These are phyloP conservation scores for Auricularia sp. DNA, from an alignment of 768 basidiomycete species.

Conservation along the genomic window DNA sequence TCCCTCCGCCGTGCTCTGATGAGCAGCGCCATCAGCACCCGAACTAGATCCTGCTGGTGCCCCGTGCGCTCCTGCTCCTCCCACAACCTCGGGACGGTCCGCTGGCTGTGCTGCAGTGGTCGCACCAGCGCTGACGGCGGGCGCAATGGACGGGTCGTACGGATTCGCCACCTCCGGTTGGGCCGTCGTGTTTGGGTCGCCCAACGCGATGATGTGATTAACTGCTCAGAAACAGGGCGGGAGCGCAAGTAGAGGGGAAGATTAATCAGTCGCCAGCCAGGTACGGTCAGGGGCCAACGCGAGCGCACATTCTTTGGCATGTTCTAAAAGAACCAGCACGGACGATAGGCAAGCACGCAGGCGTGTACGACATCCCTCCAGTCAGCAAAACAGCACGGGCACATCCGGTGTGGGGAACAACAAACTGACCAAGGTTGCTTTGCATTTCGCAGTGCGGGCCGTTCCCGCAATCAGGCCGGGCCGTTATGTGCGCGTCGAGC, in stretches of 20 bases:
- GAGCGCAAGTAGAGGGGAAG: conserved; percentile 6
- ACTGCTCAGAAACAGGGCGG: conserved; percentile 16
- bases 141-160: neutral
- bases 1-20: neutral
- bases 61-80: neutral
- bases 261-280: conserved; percentile 3
- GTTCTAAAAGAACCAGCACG: conserved; percentile 30
- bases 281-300: neutral
- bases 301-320: conserved; percentile 66
- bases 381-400: neutral
- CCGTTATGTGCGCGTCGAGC: conserved; percentile 43
- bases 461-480: conserved; percentile 59
- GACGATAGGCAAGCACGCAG: neutral
- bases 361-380: neutral
- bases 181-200: neutral
- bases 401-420: neutral
- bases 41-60: neutral
- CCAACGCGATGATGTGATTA: conserved; percentile 28
- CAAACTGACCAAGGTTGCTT: conserved; percentile 50
- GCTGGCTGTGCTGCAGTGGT: neutral
- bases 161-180: neutral
- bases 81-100: neutral
- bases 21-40: neutral
- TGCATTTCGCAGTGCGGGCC: conserved; percentile 52
- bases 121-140: neutral